Base-by-base conservation (phyloP, 2,329 filamentous ascomycete species). In the Xylaria hypoxylon region DNA sequence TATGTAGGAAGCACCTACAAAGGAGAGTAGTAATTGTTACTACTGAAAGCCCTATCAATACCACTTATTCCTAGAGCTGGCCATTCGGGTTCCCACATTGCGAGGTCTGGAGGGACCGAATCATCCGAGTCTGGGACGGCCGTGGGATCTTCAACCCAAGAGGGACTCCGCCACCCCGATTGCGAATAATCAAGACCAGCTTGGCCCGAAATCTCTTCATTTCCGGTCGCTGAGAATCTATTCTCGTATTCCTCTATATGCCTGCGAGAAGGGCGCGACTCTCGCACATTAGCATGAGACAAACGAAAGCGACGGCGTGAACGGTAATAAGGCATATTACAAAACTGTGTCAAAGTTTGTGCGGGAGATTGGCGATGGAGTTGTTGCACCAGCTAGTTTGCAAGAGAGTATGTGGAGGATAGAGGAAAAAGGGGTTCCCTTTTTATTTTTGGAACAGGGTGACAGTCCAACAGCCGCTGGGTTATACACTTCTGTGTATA, bases 371-470 rank as follows among this genome's bases (percentile, higher is more conserved):
- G 17, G 24, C 24, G 51, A 52, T 28, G 59, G 44, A 33, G 11
- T 45, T 35, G 50, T 53, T 15, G 38, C 19, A 11, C 13, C 17
- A 53, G 50, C 44, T 33, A 31, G 28, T 60, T 52, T 56, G 33
- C 50, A 56, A 51, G 35, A 38, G 19, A 45, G 11, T n/a, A 44
- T 50, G 38, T 33, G 35, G 40, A 26, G 50, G 15, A 5, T 22
- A 8, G 7, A 17, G 22, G 22, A 13, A 58, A 64, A 52, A 28
- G 28, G 60, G 61, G 51, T 0, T 33, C 4, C 26, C n/a, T 38
- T 19, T 66, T 62, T 51, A 56, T 64, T 48, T 64, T 59, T 51
- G 35, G 52, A 53, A 28, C 28, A 59, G 42, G 40, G 48, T 40
- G 15, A 38, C 33, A 59, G n/a, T 17, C 38, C 28, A 47, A 5